Evolutionary conservation across 2,329 filamentous ascomycete genomes (phyloP).

Genomic region (Myrmaecium sp.): DNA sequence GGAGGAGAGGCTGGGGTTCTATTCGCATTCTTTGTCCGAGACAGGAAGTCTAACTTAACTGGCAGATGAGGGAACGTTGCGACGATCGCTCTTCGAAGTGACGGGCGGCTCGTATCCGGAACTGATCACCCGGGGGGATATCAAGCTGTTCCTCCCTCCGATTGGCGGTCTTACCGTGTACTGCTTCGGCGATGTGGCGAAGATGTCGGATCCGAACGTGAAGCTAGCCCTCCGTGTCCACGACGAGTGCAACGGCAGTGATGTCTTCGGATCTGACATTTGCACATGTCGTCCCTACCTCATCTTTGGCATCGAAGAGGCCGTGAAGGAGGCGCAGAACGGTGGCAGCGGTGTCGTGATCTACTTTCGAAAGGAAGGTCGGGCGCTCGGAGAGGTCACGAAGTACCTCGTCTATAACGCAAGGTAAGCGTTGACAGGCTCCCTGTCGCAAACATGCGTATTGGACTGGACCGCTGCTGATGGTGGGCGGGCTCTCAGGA

Average conservation of each 20-base stretch:
- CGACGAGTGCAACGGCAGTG: constrained; percentile 84
- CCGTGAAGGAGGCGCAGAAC: constrained; percentile 89
- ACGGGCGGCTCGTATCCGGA: constrained; percentile 94
- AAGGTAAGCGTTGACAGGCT: constrained; percentile 18
- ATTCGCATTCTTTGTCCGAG: too few species aligned
- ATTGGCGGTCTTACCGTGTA: constrained; percentile 95
- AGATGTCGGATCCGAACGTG: constrained; percentile 75
- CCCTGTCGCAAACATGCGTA: neutral
- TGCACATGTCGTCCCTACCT: constrained; percentile 93
- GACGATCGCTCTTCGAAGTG: constrained; percentile 81
- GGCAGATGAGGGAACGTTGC: constrained; percentile 72
- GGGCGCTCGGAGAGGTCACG: constrained; percentile 86
- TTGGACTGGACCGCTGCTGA: neutral
- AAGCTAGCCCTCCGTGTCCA: constrained; percentile 72
- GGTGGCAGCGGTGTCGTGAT: constrained; percentile 91
- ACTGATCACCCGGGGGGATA: constrained; percentile 82
- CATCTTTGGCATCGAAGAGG: constrained; percentile 93
- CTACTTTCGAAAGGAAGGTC: constrained; percentile 95
- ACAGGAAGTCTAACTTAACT: too few species aligned
- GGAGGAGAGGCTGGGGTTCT: constrained; percentile 1
- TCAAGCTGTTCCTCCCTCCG: constrained; percentile 89
- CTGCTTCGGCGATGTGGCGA: constrained; percentile 87
- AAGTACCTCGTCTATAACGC: constrained; percentile 76
- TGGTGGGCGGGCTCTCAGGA: constrained; percentile 19
- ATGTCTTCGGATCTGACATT: constrained; percentile 96